Percentiles rank a stretch among this genome's conserved stretches.
Conservation (phyloP, 1,139 yeast genomes). For the Blastobotrys raffinosifermentans region DNA sequence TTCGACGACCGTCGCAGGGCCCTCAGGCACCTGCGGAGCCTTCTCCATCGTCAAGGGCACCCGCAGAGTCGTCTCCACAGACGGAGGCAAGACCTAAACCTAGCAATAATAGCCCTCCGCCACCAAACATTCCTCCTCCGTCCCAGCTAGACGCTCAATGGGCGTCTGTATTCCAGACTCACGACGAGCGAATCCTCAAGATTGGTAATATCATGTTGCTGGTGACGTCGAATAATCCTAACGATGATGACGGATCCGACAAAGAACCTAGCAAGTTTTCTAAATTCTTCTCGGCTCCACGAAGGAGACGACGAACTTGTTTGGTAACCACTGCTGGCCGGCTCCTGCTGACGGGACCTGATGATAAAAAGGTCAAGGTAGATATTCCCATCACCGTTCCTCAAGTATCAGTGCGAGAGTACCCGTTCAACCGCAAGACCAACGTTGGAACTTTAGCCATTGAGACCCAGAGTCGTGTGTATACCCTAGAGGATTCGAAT, state of each 20-base stretch:
- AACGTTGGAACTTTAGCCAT: constrained; percentile 28
- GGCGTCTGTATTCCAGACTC: constrained; percentile 51
- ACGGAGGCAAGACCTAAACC: background rate
- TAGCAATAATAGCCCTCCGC: constrained; percentile 25
- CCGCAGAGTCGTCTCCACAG: constrained; percentile 26
- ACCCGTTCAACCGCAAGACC: constrained; percentile 27
- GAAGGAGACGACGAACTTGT: constrained; percentile 29
- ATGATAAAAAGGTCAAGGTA: constrained; percentile 28
- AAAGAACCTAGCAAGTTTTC: constrained; percentile 27
- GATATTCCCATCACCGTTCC: constrained; percentile 33
- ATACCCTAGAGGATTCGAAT: constrained; percentile 32
- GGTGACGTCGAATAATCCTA: constrained; percentile 12
- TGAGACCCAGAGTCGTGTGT: constrained; percentile 31
- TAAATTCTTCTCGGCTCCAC: constrained; percentile 27
- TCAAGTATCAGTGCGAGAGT: constrained; percentile 31
- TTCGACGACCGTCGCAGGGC: background rate
- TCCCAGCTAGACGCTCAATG: constrained; percentile 63
- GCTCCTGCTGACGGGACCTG: constrained; percentile 26
- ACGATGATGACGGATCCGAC: constrained; percentile 22
- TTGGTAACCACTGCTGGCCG: constrained; percentile 34
- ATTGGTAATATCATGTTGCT: constrained; percentile 47
- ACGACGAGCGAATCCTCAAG: constrained; percentile 66
- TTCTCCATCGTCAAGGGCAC: constrained; percentile 27
- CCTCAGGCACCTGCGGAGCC: constrained; percentile 23
- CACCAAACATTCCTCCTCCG: constrained; percentile 49